Percentiles rank a stretch among this genome's conserved stretches.
Evolutionary conservation across 257 asterid genomes (phyloP).

Genomic region (Schizonepeta tenuifolia): DNA sequence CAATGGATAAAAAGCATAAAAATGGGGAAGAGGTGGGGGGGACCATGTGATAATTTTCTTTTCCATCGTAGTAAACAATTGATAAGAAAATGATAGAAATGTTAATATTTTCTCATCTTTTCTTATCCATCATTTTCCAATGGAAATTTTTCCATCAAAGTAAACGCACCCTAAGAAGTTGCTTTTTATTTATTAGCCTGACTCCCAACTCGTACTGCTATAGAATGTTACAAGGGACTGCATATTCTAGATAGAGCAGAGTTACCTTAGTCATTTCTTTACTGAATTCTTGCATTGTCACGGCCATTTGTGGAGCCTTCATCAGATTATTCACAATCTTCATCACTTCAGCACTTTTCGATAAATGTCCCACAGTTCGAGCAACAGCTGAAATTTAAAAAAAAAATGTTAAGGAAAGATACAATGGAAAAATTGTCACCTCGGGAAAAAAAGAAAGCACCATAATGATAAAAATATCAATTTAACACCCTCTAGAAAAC

Average conservation of each 20-base stretch:
- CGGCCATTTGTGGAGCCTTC: slow-evolving; percentile 94
- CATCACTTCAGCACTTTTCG: slow-evolving; percentile 99
- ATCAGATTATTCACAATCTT: slow-evolving; percentile 90
- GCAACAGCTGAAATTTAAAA: slow-evolving; percentile 64
- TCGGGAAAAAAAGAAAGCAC: background rate
- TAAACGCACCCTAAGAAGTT: too few relatives aligned
- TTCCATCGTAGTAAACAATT: too few relatives aligned
- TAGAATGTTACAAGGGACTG: background rate
- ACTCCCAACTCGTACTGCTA: background rate
- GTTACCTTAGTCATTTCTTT: slow-evolving; percentile 96
- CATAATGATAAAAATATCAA: too few relatives aligned
- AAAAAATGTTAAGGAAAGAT: slow-evolving; percentile 10
- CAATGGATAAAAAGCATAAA: too few relatives aligned
- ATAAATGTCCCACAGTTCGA: slow-evolving; percentile 91
- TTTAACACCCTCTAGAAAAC: too few relatives aligned
- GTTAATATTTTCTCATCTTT: too few relatives aligned
- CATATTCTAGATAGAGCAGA: background rate
- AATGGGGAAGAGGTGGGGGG: too few relatives aligned
- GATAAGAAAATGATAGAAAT: too few relatives aligned
- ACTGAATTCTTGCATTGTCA: slow-evolving; percentile 88
- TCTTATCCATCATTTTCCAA: too few relatives aligned
- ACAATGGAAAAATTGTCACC: background rate
- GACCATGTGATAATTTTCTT: too few relatives aligned
- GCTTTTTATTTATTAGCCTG: too few relatives aligned
- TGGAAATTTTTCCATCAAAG: too few relatives aligned